phyloP scores from a whole-genome alignment of 495 filamentous ascomycete species.

The Penicillium cosmopolitanum region DNA sequence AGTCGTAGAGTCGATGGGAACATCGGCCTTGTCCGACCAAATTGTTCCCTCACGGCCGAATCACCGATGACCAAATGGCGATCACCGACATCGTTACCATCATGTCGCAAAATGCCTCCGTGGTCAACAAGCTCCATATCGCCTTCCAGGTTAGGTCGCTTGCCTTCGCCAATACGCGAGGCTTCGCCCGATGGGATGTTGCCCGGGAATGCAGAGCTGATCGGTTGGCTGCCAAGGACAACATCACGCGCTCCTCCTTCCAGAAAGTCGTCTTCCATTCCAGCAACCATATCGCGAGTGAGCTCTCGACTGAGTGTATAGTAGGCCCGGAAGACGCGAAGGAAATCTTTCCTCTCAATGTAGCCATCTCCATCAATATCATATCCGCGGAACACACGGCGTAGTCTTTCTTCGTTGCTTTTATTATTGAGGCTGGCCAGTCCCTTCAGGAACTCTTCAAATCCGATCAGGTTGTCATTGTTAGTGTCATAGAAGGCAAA shows the following conservation, averaged over 20 bases:
- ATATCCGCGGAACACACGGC: conserved; percentile 82
- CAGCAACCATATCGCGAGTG: conserved; percentile 79
- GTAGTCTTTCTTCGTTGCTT: conserved; percentile 63
- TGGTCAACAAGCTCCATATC: conserved; percentile 65
- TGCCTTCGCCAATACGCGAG: conserved; percentile 65
- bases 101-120: conserved; percentile 50
- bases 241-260: conserved; percentile 75
- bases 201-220: conserved; percentile 73
- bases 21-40: conserved; percentile 42
- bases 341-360: conserved; percentile 84
- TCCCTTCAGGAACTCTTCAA: conserved; percentile 85
- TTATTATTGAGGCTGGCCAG: conserved; percentile 81
- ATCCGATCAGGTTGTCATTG: conserved; percentile 86
- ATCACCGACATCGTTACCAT: conserved; percentile 52
- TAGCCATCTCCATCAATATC: conserved; percentile 91
- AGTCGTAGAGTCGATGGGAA: conserved; percentile 42
- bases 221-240: conserved; percentile 72
- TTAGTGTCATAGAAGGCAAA: conserved; percentile 96
- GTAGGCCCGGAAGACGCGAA: conserved; percentile 88
- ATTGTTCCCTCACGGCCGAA: conserved; percentile 48
- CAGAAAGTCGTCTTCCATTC: conserved; percentile 78
- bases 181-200: conserved; percentile 62
- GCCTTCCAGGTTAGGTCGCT: conserved; percentile 58
- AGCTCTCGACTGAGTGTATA: conserved; percentile 86
- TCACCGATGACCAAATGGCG: conserved; percentile 52